phyloP scores from a whole-genome alignment of 2,329 filamentous ascomycete species.

The Penicillium hesseltinei region DNA sequence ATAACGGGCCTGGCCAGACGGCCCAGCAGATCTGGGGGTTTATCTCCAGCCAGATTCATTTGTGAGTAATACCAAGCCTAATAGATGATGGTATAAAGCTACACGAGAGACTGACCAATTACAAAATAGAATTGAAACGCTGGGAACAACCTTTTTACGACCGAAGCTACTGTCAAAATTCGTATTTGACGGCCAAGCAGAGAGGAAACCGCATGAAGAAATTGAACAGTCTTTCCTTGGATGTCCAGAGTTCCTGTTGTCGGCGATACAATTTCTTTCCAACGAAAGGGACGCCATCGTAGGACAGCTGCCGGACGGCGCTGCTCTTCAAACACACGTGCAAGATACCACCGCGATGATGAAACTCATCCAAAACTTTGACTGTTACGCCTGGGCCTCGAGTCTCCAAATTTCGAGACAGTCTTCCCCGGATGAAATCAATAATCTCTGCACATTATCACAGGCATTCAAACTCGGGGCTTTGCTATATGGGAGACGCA shows the following conservation, averaged over 20 bases:
- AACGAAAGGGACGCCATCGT: conserved; percentile 26
- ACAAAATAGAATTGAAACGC: conserved; percentile 31
- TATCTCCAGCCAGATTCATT: conserved; percentile 32
- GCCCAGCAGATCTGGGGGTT: conserved; percentile 29
- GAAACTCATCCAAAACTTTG: conserved; percentile 24
- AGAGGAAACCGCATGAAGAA: conserved; percentile 21
- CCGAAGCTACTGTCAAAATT: conserved; percentile 30
- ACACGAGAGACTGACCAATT: not conserved
- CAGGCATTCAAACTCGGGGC: conserved; percentile 31
- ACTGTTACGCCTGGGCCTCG: conserved; percentile 29
- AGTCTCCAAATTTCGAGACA: conserved; percentile 16
- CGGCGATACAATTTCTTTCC: conserved; percentile 29
- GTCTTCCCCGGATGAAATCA: conserved; percentile 14
- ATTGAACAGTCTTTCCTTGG: conserved; percentile 38
- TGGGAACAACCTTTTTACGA: conserved; percentile 35
- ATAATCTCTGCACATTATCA: conserved; percentile 28
- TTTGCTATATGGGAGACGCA: conserved; percentile 33
- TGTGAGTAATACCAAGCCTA: conserved; percentile 19
- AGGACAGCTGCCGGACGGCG: conserved; percentile 3
- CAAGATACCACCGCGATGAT: conserved; percentile 19
- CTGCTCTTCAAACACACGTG: conserved; percentile 3
- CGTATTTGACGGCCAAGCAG: conserved; percentile 13
- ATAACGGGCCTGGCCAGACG: conserved; percentile 27
- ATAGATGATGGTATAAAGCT: not conserved
- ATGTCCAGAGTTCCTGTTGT: conserved; percentile 35